phyloP scores from a whole-genome alignment of 2,329 filamentous ascomycete genomes.

The Aureobasidium sp. region DNA sequence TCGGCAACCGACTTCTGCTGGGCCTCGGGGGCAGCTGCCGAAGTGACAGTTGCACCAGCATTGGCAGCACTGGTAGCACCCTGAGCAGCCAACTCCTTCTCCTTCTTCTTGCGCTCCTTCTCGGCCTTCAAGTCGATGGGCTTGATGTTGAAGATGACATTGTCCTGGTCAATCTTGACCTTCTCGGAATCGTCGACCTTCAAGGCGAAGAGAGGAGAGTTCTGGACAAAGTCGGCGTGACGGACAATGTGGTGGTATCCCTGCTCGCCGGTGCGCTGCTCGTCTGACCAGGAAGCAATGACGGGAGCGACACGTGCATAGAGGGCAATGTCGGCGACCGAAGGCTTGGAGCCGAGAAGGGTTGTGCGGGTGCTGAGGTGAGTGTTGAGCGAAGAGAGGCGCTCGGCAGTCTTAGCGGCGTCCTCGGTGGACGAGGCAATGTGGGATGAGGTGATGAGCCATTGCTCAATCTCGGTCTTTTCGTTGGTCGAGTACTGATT shows the following conservation, averaged over 20 bases:
- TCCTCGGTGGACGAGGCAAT: slow-evolving; percentile 56
- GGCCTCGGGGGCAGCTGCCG: slow-evolving; percentile 33
- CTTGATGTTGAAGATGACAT: slow-evolving; percentile 80
- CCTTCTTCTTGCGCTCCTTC: slow-evolving; percentile 94
- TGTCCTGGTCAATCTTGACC: slow-evolving; percentile 67
- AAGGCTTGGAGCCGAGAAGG: slow-evolving; percentile 81
- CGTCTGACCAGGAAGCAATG: slow-evolving; percentile 70
- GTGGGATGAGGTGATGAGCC: slow-evolving; percentile 69
- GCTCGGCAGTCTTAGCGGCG: slow-evolving; percentile 48
- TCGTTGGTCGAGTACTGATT: slow-evolving; percentile 66
- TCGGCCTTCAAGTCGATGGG: slow-evolving; percentile 86
- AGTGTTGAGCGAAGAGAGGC: slow-evolving; percentile 72
- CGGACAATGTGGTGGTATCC: slow-evolving; percentile 88
- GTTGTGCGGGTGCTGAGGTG: slow-evolving; percentile 86
- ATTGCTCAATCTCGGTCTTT: slow-evolving; percentile 80
- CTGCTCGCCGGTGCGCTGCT: slow-evolving; percentile 82
- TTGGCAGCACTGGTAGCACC: slow-evolving; percentile 47
- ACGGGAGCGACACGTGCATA: slow-evolving; percentile 70
- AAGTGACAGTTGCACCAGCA: slow-evolving; percentile 35
- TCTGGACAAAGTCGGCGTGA: slow-evolving; percentile 90
- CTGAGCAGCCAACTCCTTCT: slow-evolving; percentile 60
- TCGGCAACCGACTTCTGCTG: slow-evolving; percentile 38
- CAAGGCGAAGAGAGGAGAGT: slow-evolving; percentile 63
- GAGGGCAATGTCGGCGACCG: slow-evolving; percentile 74
- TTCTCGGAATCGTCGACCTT: slow-evolving; percentile 64